phyloP scores from a whole-genome alignment of 2,329 filamentous ascomycete species.

The Beauveria sp. region DNA sequence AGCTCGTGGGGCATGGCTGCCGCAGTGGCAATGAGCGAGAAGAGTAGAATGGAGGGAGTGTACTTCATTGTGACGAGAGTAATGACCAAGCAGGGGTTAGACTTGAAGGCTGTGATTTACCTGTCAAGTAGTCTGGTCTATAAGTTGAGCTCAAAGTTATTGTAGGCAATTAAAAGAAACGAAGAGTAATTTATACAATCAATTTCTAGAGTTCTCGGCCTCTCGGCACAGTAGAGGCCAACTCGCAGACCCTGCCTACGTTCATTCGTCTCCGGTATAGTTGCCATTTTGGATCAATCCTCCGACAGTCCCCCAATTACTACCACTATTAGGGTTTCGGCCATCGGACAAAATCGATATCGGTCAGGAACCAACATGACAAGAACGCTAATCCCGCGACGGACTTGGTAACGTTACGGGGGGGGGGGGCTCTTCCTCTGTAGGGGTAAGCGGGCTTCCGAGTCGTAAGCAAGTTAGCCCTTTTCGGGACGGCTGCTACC shows the following conservation, averaged over 20 bases:
- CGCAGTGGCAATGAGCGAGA: neutral
- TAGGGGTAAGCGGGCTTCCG: neutral
- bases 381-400: neutral
- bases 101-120: neutral
- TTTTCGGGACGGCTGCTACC: neutral
- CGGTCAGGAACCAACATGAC: neutral
- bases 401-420: conserved; percentile 1
- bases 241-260: neutral
- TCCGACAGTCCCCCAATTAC: neutral
- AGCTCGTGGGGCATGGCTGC: neutral
- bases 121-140: neutral
- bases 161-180: neutral
- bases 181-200: neutral
- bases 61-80: neutral
- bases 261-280: neutral
- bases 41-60: neutral
- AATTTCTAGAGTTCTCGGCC: neutral
- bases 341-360: neutral
- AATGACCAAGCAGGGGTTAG: neutral
- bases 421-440: neutral
- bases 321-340: neutral
- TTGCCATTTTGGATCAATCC: neutral
- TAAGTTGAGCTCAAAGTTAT: neutral
- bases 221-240: neutral
- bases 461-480: neutral